Conservation (phyloP, 495 filamentous ascomycete species). For the Penicillium silybi region DNA sequence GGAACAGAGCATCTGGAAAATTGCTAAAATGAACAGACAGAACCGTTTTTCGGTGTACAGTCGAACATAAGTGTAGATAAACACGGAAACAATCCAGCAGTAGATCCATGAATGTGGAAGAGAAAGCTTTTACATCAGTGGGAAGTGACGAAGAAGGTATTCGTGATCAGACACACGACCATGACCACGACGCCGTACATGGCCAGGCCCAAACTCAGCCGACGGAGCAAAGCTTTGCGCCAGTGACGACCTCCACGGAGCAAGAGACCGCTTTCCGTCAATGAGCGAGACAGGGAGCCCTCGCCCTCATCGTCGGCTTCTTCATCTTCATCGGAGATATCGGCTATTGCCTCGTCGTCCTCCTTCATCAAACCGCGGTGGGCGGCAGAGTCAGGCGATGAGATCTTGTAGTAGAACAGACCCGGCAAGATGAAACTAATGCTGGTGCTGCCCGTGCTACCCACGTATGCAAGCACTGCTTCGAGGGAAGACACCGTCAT, state of each 20-base stretch:
- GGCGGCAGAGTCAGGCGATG: slow-evolving; percentile 72
- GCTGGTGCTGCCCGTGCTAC: slow-evolving; percentile 86
- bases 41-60: neutral
- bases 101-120: neutral
- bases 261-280: slow-evolving; percentile 44
- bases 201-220: slow-evolving; percentile 68
- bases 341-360: slow-evolving; percentile 64
- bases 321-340: slow-evolving; percentile 41
- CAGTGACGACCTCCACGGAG: slow-evolving; percentile 51
- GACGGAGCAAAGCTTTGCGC: slow-evolving; percentile 60
- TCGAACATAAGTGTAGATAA: slow-evolving; percentile 26
- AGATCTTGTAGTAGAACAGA: slow-evolving; percentile 97
- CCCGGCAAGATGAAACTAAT: slow-evolving; percentile 97
- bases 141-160: slow-evolving; percentile 66
- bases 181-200: slow-evolving; percentile 86
- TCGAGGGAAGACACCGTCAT: slow-evolving; percentile 89
- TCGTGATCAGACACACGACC: slow-evolving; percentile 80
- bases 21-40: neutral
- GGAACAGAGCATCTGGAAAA: neutral
- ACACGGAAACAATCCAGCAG: slow-evolving; percentile 15
- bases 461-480: slow-evolving; percentile 89
- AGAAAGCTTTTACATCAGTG: slow-evolving; percentile 31
- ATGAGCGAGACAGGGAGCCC: slow-evolving; percentile 31
- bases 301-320: slow-evolving; percentile 40
- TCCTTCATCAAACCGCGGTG: slow-evolving; percentile 85